These are phyloP conservation scores for Podochytrium sp. DNA, from an alignment of 192 early-diverging fungal genomes.

Conservation along the genomic window DNA sequence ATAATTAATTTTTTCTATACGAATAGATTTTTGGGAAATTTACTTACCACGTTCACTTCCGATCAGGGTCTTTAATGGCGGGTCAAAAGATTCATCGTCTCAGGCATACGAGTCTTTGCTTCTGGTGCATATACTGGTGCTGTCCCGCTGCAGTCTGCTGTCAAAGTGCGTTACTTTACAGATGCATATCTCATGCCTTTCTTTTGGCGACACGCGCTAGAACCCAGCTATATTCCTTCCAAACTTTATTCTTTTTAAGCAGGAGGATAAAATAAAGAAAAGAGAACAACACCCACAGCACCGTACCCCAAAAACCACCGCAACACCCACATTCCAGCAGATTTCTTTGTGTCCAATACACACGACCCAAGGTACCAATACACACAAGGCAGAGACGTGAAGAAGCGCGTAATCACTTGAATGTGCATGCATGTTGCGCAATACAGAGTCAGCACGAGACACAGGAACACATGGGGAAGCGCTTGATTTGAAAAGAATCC, in stretches of 20 bases:
- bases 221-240: neutral
- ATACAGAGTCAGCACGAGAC: conserved; percentile 63
- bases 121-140: too few relatives aligned
- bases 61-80: too few relatives aligned
- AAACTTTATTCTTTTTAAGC: conserved; percentile 50
- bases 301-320: conserved; percentile 80
- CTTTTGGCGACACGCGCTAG: neutral
- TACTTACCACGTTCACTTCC: too few relatives aligned
- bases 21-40: too few relatives aligned
- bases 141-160: too few relatives aligned
- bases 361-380: conserved; percentile 81
- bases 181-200: neutral
- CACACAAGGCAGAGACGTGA: conserved; percentile 75
- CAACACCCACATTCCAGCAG: conserved; percentile 42
- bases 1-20: too few relatives aligned
- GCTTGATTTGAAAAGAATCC: conserved; percentile 25
- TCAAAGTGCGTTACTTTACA: too few relatives aligned
- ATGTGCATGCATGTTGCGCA: conserved; percentile 81
- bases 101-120: too few relatives aligned
- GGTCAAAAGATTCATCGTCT: too few relatives aligned
- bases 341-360: conserved; percentile 29
- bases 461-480: conserved; percentile 72
- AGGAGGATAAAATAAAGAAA: conserved; percentile 87
- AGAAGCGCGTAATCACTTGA: conserved; percentile 88
- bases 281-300: conserved; percentile 75